Evolutionary conservation across 2,329 filamentous ascomycete species (phyloP).

Genomic region (Furcasterigmium sp.): DNA sequence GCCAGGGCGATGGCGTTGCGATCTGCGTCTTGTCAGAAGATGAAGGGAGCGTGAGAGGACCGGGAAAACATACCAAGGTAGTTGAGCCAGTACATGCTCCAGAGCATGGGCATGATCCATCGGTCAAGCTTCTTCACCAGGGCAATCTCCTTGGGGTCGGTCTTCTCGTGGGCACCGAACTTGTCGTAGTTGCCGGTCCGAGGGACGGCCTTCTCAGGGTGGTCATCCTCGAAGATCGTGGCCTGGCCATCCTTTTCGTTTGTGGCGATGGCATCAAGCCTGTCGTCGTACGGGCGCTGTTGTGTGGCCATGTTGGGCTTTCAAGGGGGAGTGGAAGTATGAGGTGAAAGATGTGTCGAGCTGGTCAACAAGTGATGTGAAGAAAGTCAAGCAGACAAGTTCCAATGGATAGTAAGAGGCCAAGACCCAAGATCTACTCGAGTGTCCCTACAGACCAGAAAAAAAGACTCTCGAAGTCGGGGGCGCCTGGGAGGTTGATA

Average conservation of each 20-base stretch:
- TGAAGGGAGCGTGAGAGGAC: neutral
- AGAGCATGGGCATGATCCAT: constrained; percentile 27
- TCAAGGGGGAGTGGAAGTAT: neutral
- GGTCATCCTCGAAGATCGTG: constrained; percentile 12
- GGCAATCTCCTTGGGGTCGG: constrained; percentile 32
- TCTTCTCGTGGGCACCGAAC: constrained; percentile 32
- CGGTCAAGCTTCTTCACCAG: constrained; percentile 33
- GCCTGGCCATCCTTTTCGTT: constrained; percentile 6
- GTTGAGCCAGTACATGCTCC: constrained; percentile 14
- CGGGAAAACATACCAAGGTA: constrained; percentile 7
- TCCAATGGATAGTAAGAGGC: too few species aligned
- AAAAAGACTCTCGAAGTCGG: neutral
- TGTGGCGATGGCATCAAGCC: neutral
- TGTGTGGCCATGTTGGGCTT: neutral
- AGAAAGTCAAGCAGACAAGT: too few species aligned
- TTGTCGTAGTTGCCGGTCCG: constrained; percentile 22
- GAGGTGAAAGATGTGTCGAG: neutral
- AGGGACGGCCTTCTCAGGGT: constrained; percentile 13
- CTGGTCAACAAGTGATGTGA: too few species aligned
- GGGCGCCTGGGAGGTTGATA: neutral
- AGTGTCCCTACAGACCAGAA: neutral
- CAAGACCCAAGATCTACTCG: neutral
- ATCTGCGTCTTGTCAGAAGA: constrained; percentile 2
- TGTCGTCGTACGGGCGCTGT: constrained; percentile 1
- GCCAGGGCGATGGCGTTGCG: constrained; percentile 14